A percentile compares a stretch with the other conserved stretches of the same genome.
Conservation (phyloP, 345 rosid species). For the Corchorus olitorius region DNA sequence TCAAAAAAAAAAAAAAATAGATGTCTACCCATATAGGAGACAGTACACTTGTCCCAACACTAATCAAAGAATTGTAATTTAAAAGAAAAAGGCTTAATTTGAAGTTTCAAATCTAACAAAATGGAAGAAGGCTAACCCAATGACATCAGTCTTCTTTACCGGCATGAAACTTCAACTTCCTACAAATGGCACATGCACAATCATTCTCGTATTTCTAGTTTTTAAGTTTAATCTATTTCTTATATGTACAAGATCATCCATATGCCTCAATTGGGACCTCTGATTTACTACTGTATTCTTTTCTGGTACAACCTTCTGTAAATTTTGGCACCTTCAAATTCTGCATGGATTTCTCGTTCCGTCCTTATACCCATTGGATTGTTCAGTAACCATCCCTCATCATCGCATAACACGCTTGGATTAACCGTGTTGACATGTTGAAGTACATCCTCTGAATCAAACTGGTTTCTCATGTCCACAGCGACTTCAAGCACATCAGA, state of each 20-base stretch:
- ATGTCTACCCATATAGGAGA: no score
- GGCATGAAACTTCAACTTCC: no score
- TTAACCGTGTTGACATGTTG: constrained; percentile 46
- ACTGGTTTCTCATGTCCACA: constrained; percentile 75
- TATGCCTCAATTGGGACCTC: neutral
- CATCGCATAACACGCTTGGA: constrained; percentile 37
- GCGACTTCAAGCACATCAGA: constrained; percentile 92
- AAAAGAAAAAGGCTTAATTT: no score
- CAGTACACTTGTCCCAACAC: no score
- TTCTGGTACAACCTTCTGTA: constrained; percentile 82
- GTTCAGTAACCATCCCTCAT: constrained; percentile 67
- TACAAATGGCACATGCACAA: no score
- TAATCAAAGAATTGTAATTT: no score
- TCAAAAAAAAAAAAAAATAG: no score
- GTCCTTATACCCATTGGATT: constrained; percentile 91
- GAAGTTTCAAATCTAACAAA: no score
- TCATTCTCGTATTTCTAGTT: no score
- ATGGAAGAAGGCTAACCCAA: no score
- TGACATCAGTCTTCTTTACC: no score
- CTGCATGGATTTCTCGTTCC: constrained; percentile 90
- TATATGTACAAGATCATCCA: neutral
- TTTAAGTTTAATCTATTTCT: no score
- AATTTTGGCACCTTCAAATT: constrained; percentile 70
- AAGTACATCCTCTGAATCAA: constrained; percentile 56
- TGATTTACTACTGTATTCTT: constrained; percentile 3